Percentiles rank a stretch among this genome's conserved stretches.
phyloP scores from a whole-genome alignment of 2,329 filamentous ascomycete species.

The Fusarium veterinarium region DNA sequence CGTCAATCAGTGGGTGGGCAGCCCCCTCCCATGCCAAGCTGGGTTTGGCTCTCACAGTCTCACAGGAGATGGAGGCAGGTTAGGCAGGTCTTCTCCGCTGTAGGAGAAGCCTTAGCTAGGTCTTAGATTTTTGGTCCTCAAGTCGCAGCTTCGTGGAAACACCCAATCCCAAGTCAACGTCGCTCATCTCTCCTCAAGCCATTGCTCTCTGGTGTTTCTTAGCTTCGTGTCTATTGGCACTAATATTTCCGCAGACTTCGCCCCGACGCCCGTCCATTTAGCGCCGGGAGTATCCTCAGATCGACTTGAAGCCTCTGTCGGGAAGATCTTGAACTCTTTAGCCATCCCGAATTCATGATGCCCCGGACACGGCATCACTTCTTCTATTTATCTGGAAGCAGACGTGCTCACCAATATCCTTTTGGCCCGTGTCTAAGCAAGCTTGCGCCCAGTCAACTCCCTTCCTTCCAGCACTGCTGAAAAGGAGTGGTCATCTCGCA shows the following conservation, averaged over 20 bases:
- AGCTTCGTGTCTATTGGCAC: conserved; percentile 1
- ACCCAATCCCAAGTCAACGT: neutral
- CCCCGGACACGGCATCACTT: neutral
- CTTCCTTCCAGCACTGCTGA: neutral
- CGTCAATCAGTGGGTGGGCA: conserved; percentile 18
- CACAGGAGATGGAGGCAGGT: neutral
- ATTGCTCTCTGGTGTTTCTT: neutral
- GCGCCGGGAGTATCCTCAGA: conserved; percentile 40
- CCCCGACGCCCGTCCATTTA: conserved; percentile 28
- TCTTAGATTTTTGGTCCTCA: neutral
- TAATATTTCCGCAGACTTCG: conserved; percentile 18
- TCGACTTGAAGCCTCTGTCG: conserved; percentile 30
- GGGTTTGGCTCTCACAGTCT: neutral
- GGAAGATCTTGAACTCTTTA: conserved; percentile 30
- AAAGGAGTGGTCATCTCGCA: neutral
- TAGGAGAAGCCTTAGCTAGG: neutral
- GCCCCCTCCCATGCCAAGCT: conserved; percentile 34
- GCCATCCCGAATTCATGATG: conserved; percentile 24
- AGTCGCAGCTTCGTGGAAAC: neutral
- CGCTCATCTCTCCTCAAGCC: neutral
- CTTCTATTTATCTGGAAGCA: neutral
- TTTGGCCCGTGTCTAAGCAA: neutral
- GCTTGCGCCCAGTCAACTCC: neutral
- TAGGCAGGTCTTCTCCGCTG: neutral
- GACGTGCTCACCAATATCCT: neutral